Percentiles rank a stretch among this genome's conserved stretches.
Evolutionary conservation across 2,329 filamentous ascomycete species (phyloP).

Genomic region (Coleophoma eucalyptorum): DNA sequence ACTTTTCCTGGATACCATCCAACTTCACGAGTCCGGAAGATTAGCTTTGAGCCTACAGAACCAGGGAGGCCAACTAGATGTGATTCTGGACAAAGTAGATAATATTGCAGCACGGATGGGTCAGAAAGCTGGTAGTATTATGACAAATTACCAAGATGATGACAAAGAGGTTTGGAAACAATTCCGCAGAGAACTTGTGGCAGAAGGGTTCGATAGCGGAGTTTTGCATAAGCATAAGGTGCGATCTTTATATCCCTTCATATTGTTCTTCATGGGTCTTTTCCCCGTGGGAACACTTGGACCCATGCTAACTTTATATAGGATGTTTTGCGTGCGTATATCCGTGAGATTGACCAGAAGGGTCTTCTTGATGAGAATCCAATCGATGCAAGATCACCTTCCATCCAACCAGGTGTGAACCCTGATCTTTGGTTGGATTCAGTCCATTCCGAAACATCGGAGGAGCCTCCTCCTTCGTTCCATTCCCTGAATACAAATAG

Average conservation of each 20-base stretch:
- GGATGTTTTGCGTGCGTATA: constrained; percentile 58
- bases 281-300: too few species aligned
- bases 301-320: constrained; percentile 20
- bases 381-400: constrained; percentile 22
- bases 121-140: constrained; percentile 32
- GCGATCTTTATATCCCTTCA: constrained; percentile 14
- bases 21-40: constrained; percentile 44
- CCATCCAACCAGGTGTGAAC: constrained; percentile 22
- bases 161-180: constrained; percentile 54
- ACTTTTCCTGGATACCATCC: constrained; percentile 53
- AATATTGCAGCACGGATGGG: constrained; percentile 49
- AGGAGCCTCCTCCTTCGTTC: constrained; percentile 14
- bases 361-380: constrained; percentile 46
- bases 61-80: constrained; percentile 37
- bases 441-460: constrained; percentile 10
- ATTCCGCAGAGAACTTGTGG: constrained; percentile 54
- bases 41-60: constrained; percentile 24
- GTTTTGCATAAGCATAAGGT: constrained; percentile 56
- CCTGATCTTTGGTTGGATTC: constrained; percentile 19
- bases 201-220: constrained; percentile 53
- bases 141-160: constrained; percentile 31
- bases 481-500: constrained; percentile 12
- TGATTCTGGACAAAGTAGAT: constrained; percentile 59
- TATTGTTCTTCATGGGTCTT: not conserved
- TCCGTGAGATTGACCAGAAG: constrained; percentile 53